Base-by-base conservation (phyloP, 2,329 filamentous ascomycete species). In the Pestalotiopsis fici region DNA sequence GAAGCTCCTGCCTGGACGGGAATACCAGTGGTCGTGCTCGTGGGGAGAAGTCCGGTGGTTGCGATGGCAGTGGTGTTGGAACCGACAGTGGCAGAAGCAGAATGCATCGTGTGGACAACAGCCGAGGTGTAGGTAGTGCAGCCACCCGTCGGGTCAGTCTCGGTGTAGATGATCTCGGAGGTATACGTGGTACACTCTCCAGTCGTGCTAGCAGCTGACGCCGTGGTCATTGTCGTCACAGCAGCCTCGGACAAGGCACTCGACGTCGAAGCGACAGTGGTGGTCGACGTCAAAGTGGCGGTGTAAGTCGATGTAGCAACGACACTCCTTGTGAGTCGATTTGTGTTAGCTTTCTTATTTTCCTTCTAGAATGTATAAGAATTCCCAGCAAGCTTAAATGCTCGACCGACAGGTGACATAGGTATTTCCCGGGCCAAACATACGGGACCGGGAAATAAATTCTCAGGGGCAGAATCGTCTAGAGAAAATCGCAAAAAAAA, bases 261-360 rank as follows among this genome's bases (percentile, higher is more conserved):
- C 6, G 57, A 60, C n/a, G 69, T 35, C 27, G 70, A 59, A 3
- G 68, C 64, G 28, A 75, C 69, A 50, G 71, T 72, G 65, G 73
- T 70, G 27, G 77, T 74, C 25, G 77, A 69, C 39, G 77, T 75
- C 61, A 74, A 74, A 59, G 76, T 73, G 31, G 76, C 72, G 68
- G 74, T 73, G 28, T 79, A 73, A 12, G 76, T 78, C 11, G 80
- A 77, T 6, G 61, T 64, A 15, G 61, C 21, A 59, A 79, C 74
- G 65, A 82, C 75, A 28, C 83, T 81, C n/a, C n/a, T n/a, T n/a
- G n/a, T n/a, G n/a, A n/a, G n/a, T n/a, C n/a, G n/a, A n/a, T n/a
- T n/a, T n/a, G n/a, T n/a, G n/a, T n/a, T n/a, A n/a, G n/a, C n/a
- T n/a, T n/a, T n/a, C n/a, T n/a, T n/a, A n/a, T n/a, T n/a, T n/a